Conservation (phyloP, 176 grass and related monocot species). For the Themeda triandra region DNA sequence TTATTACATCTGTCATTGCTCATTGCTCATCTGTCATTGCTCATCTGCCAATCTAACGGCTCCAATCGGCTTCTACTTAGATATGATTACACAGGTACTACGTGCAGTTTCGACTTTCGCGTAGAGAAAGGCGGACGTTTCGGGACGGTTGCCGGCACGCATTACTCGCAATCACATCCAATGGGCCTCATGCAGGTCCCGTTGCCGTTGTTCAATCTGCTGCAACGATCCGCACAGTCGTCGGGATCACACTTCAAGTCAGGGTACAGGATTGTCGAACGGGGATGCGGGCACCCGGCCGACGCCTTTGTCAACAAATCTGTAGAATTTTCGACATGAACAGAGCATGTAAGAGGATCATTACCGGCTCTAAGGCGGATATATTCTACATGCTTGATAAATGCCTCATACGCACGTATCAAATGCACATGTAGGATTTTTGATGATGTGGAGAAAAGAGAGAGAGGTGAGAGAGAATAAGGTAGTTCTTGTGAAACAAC, state of each 20-base stretch:
- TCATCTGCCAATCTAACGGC: background rate
- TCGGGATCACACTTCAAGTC: background rate
- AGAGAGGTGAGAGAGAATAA: no score
- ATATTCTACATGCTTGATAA: no score
- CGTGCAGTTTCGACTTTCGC: background rate
- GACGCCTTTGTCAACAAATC: background rate
- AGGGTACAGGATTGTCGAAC: background rate
- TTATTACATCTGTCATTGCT: background rate
- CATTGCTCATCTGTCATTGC: background rate
- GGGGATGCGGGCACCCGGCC: background rate
- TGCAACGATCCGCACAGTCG: background rate
- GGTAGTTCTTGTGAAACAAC: no score
- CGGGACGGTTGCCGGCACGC: background rate
- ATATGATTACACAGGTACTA: background rate
- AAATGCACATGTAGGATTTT: no score
- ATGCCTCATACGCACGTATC: no score
- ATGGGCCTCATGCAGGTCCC: background rate
- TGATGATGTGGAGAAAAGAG: no score
- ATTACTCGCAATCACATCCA: constrained; percentile 38
- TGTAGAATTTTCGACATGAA: background rate
- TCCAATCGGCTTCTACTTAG: background rate
- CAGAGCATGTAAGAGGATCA: no score
- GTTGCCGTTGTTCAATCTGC: background rate
- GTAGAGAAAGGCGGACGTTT: background rate
- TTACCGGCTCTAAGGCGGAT: no score